Conservation (phyloP, 78 protist species). For the Dictyostelium capitatum region DNA sequence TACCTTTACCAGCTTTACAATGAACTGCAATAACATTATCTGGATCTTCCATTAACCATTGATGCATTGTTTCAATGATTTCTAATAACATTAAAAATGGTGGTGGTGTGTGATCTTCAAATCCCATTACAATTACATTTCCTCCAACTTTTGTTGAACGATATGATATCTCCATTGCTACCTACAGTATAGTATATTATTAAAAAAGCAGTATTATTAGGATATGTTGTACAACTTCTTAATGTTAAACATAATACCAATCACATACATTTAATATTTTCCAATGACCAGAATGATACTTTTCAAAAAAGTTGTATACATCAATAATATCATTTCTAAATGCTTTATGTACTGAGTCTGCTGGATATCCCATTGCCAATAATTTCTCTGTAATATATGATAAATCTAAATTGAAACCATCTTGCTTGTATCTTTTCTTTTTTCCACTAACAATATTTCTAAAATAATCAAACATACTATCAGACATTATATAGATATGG, state of each 20-base stretch:
- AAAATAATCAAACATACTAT: slow-evolving; percentile 49
- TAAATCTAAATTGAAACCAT: slow-evolving; percentile 65
- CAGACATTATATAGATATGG: slow-evolving; percentile 20
- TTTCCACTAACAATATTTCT: slow-evolving; percentile 69
- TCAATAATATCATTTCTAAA: slow-evolving; percentile 65
- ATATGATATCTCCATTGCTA: slow-evolving; percentile 71
- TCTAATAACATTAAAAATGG: slow-evolving; percentile 53
- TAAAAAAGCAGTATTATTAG: background rate
- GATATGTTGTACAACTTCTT: too few species aligned
- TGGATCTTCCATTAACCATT: slow-evolving; percentile 23
- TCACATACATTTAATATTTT: background rate
- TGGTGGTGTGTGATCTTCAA: slow-evolving; percentile 78
- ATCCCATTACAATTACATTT: slow-evolving; percentile 37
- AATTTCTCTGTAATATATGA: slow-evolving; percentile 57
- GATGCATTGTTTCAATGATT: slow-evolving; percentile 19
- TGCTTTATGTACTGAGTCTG: slow-evolving; percentile 46
- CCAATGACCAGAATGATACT: slow-evolving; percentile 69
- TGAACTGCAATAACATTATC: slow-evolving; percentile 66
- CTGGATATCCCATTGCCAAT: slow-evolving; percentile 76
- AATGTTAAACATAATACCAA: background rate
- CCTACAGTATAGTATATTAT: slow-evolving; percentile 26
- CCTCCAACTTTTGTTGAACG: slow-evolving; percentile 35
- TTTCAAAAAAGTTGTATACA: slow-evolving; percentile 64
- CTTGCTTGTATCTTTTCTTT: slow-evolving; percentile 67
- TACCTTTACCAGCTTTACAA: slow-evolving; percentile 76